A percentile compares a stretch with the other conserved stretches of the same genome.
Conservation (phyloP, 768 basidiomycete genomes). For the Rossbeevera mucosa region DNA sequence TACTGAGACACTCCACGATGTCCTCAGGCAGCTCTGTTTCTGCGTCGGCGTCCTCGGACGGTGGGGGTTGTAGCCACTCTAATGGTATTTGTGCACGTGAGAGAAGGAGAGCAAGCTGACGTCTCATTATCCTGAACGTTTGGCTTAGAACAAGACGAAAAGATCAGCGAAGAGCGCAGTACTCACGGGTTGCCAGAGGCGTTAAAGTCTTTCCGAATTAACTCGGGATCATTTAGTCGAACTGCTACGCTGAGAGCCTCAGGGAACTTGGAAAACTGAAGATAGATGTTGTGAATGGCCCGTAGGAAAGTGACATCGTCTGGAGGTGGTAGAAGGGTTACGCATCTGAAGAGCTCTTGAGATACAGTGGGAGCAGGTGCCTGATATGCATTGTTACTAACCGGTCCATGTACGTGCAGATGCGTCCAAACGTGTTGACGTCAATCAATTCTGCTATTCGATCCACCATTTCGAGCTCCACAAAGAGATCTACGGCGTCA, state of each 20-base stretch:
- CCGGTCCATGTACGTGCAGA: slow-evolving; percentile 96
- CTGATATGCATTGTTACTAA: slow-evolving; percentile 32
- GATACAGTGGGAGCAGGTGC: background rate
- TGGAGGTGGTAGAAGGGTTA: slow-evolving; percentile 85
- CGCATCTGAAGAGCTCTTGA: slow-evolving; percentile 50
- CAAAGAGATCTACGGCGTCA: slow-evolving; percentile 92
- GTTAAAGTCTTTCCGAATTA: slow-evolving; percentile 85
- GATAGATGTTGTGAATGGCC: slow-evolving; percentile 86
- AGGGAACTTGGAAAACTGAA: slow-evolving; percentile 81
- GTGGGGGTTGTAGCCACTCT: slow-evolving; percentile 75
- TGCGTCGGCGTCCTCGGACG: slow-evolving; percentile 46
- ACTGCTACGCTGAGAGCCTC: slow-evolving; percentile 88
- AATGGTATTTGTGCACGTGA: slow-evolving; percentile 88
- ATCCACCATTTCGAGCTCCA: slow-evolving; percentile 88
- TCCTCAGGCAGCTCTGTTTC: slow-evolving; percentile 74
- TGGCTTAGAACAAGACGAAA: background rate
- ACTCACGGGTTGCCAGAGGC: slow-evolving; percentile 84
- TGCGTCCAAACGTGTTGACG: slow-evolving; percentile 79
- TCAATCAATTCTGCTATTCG: slow-evolving; percentile 77
- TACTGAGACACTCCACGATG: slow-evolving; percentile 80
- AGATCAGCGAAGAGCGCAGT: background rate
- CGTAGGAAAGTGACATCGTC: slow-evolving; percentile 88
- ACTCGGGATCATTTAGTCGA: slow-evolving; percentile 70
- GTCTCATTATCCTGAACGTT: slow-evolving; percentile 71
- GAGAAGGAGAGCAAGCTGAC: slow-evolving; percentile 90